These are phyloP conservation scores for Pyrenophora graminea DNA, from an alignment of 2,329 filamentous ascomycete genomes.

Conservation along the genomic window DNA sequence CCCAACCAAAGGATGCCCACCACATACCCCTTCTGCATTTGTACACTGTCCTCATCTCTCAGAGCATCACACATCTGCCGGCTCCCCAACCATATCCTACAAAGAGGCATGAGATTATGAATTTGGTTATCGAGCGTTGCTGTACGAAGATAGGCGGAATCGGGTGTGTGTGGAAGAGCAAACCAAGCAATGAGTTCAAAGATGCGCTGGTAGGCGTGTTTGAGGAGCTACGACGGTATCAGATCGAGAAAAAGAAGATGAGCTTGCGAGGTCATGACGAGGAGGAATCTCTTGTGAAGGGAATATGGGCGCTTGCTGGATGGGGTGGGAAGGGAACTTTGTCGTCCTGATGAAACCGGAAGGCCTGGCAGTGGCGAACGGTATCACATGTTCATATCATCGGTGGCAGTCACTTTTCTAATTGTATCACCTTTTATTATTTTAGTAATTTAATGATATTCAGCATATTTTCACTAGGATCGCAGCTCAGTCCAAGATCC, in stretches of 20 bases:
- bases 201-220: slow-evolving; percentile 30
- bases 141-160: slow-evolving; percentile 28
- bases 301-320: slow-evolving; percentile 53
- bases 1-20: slow-evolving; percentile 12
- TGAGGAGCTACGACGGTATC: slow-evolving; percentile 32
- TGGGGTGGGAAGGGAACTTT: slow-evolving; percentile 15
- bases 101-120: slow-evolving; percentile 29
- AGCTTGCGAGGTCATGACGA: slow-evolving; percentile 33
- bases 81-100: slow-evolving; percentile 13
- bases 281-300: slow-evolving; percentile 45
- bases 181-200: slow-evolving; percentile 31
- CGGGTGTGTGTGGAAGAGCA: slow-evolving; percentile 17
- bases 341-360: background rate
- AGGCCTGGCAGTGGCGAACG: too few relatives aligned
- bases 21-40: slow-evolving; percentile 36
- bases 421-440: too few relatives aligned
- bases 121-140: slow-evolving; percentile 33
- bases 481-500: too few relatives aligned
- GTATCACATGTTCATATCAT: too few relatives aligned
- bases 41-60: slow-evolving; percentile 39
- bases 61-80: slow-evolving; percentile 29
- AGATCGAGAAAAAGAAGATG: slow-evolving; percentile 27
- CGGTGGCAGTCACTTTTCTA: too few relatives aligned
- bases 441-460: too few relatives aligned
- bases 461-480: too few relatives aligned